Evolutionary conservation across 1,139 yeast genomes (phyloP).

Genomic region (Hanseniaspora sp.): DNA sequence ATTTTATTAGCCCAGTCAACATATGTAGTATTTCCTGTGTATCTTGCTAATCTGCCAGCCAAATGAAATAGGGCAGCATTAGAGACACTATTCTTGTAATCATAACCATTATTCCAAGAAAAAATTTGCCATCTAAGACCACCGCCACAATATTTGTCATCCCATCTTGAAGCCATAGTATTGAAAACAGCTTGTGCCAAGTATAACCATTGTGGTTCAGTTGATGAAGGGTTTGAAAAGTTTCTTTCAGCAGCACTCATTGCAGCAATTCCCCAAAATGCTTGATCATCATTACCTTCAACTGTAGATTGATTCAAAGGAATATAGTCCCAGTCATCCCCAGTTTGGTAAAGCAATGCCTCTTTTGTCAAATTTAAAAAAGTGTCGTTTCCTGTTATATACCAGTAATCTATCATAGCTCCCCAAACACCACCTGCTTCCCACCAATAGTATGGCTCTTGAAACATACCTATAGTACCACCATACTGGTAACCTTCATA

Average conservation of each 20-base stretch:
- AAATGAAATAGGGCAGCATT: slow-evolving; percentile 84
- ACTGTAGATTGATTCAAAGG: slow-evolving; percentile 89
- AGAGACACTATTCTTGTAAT: slow-evolving; percentile 80
- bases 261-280: slow-evolving; percentile 89
- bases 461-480: slow-evolving; percentile 73
- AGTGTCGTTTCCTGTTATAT: slow-evolving; percentile 59
- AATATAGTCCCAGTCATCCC: slow-evolving; percentile 63
- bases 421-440: slow-evolving; percentile 98
- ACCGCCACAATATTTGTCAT: slow-evolving; percentile 58
- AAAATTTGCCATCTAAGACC: slow-evolving; percentile 96
- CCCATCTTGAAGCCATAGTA: slow-evolving; percentile 88
- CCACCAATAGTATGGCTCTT: slow-evolving; percentile 93
- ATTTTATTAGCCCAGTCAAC: slow-evolving; percentile 68
- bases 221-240: slow-evolving; percentile 60
- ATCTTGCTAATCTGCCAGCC: slow-evolving; percentile 79
- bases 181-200: slow-evolving; percentile 75
- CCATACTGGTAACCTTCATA: slow-evolving; percentile 64
- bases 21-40: slow-evolving; percentile 62
- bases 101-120: slow-evolving; percentile 88
- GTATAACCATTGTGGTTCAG: slow-evolving; percentile 58
- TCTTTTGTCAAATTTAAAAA: slow-evolving; percentile 47
- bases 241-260: slow-evolving; percentile 86
- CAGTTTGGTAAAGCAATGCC: slow-evolving; percentile 66
- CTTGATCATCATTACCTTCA: slow-evolving; percentile 97
- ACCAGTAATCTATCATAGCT: slow-evolving; percentile 66